Base-by-base conservation (phyloP, 2,329 filamentous ascomycete genomes). In the Neurospora crassa region DNA sequence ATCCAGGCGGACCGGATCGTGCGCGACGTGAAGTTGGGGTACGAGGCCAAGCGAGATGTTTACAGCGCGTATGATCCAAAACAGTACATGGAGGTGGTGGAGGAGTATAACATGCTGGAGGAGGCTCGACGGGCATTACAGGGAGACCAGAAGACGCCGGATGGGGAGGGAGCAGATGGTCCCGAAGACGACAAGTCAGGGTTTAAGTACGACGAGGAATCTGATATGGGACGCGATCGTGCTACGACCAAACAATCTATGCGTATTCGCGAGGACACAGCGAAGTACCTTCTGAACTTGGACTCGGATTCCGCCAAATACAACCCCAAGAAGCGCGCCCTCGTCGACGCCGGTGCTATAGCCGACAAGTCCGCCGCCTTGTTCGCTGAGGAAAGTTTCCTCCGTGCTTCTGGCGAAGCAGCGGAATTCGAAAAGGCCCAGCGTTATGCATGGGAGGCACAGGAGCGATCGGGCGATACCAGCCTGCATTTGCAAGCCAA, bases 51-150 rank as follows among this genome's bases (percentile, higher is more conserved):
- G 84, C 88, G 96, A 76, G 96, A 99, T 83, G 89, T 95, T 63
- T 99, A 96, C 95, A 97, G 97, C 79, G 95, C 95, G n/a, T 99
- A 97, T 81, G 94, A 98, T 79, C 85, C 94, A 0, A 89, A 88
- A 75, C 92, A 98, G 80, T 98, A 97, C 79, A 87, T 89, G 72
- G 86, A 88, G 73, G 92, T 98, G n/a, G 90, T 98, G 53, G 90
- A 97, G 69, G 93, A 97, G 76, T 97, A 92, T 80, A 91, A 96
- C 74, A 89, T 95, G 78, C 84, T 97, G 80, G 95, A 97, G 79
- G 89, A 91, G 75, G 83, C 97, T 73, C 82, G 86, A n/a, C 83
- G 87, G 76, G 83, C 83, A 74, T 78, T 85, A 74, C 81, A 80
- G 29, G 79, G 84, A 63, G 53, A 63, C 53, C 34, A 63, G 29